These are phyloP conservation scores for Trichoderma sp. DNA, from an alignment of 2,329 filamentous ascomycete genomes.

Conservation along the genomic window DNA sequence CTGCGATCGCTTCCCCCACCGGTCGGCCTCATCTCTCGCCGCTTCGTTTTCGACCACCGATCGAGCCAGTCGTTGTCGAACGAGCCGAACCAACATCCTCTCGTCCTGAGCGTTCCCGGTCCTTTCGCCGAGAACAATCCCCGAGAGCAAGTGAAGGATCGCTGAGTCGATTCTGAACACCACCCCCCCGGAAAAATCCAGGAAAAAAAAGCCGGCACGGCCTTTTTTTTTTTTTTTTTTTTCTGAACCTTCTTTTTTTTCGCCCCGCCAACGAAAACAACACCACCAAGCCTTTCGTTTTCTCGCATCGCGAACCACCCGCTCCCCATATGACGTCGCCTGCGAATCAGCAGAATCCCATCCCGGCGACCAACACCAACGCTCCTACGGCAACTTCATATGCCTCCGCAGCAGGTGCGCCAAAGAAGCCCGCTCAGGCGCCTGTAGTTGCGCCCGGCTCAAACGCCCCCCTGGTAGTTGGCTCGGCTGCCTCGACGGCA, in stretches of 20 bases:
- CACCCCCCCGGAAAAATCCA: not conserved
- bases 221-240: slow-evolving; percentile 27
- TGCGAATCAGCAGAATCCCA: slow-evolving; percentile 56
- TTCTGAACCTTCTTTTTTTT: slow-evolving; percentile 30
- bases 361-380: slow-evolving; percentile 59
- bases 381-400: slow-evolving; percentile 63
- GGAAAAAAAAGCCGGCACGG: not conserved
- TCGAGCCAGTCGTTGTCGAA: slow-evolving; percentile 1
- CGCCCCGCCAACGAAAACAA: slow-evolving; percentile 26
- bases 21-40: slow-evolving; percentile 28
- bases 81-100: slow-evolving; percentile 6
- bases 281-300: slow-evolving; percentile 16
- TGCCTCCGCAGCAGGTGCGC: slow-evolving; percentile 66
- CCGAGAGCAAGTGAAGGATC: slow-evolving; percentile 11
- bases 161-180: slow-evolving; percentile 15
- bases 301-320: slow-evolving; percentile 36
- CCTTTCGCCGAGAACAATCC: not conserved
- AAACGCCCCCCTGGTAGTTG: slow-evolving; percentile 55
- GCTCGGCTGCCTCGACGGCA: slow-evolving; percentile 51
- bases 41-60: slow-evolving; percentile 22
- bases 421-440: slow-evolving; percentile 63
- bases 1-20: slow-evolving; percentile 26
- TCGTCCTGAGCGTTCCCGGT: not conserved
- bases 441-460: slow-evolving; percentile 63
- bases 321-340: slow-evolving; percentile 61